phyloP scores from a whole-genome alignment of 306 rosid species.

The Pyrus pyrifolia region DNA sequence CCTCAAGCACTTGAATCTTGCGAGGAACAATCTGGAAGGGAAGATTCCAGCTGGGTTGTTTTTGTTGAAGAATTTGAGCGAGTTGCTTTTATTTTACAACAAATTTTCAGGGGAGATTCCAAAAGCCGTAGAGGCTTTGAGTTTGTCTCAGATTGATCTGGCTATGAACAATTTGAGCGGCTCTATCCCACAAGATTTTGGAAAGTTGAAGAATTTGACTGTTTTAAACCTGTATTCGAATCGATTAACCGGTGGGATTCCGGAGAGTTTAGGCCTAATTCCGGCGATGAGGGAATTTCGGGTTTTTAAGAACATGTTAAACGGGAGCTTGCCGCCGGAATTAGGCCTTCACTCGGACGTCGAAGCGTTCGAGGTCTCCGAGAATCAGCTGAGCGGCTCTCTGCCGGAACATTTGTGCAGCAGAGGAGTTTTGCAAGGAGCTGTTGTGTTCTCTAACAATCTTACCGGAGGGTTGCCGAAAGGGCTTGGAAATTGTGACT shows the following conservation, averaged over 20 bases:
- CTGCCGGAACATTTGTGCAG: slow-evolving; percentile 66
- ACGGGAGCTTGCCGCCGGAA: slow-evolving; percentile 70
- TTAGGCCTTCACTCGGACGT: slow-evolving; percentile 60
- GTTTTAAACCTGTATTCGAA: slow-evolving; percentile 38
- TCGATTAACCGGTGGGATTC: slow-evolving; percentile 56
- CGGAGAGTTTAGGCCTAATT: slow-evolving; percentile 43
- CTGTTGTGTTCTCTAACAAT: slow-evolving; percentile 49
- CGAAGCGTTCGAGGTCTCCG: slow-evolving; percentile 50
- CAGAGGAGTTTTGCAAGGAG: slow-evolving; percentile 44
- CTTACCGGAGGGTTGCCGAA: slow-evolving; percentile 50
- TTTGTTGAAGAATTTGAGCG: slow-evolving; percentile 31
- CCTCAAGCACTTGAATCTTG: slow-evolving; percentile 46
- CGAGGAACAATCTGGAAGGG: slow-evolving; percentile 48
- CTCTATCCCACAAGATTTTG: slow-evolving; percentile 46
- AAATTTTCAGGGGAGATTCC: slow-evolving; percentile 57
- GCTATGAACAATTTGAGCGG: slow-evolving; percentile 59
- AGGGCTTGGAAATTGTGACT: slow-evolving; percentile 49
- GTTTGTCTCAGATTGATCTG: slow-evolving; percentile 36
- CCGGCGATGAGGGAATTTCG: slow-evolving; percentile 32
- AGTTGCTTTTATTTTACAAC: slow-evolving; percentile 40
- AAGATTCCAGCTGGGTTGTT: slow-evolving; percentile 48
- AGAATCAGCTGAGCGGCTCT: slow-evolving; percentile 48
- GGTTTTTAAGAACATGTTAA: slow-evolving; percentile 50
- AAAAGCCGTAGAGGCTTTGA: slow-evolving; percentile 35
- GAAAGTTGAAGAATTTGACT: slow-evolving; percentile 40